Conservation (phyloP, 768 basidiomycete genomes). For the Mycena galopus region DNA sequence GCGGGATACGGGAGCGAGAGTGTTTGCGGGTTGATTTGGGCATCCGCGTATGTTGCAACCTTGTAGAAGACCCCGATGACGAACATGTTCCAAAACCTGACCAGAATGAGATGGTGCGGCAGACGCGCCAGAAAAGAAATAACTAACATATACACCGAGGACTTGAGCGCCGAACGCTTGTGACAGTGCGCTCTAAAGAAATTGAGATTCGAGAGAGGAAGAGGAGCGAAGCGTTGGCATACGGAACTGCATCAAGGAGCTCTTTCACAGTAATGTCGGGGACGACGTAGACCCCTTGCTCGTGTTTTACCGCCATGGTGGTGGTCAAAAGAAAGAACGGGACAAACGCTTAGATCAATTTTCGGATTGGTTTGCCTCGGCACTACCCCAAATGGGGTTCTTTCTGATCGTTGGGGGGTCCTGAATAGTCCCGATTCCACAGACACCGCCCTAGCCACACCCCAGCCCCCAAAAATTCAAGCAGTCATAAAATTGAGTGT, state of each 20-base stretch:
- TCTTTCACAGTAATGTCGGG: slow-evolving; percentile 93
- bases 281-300: slow-evolving; percentile 75
- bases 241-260: slow-evolving; percentile 87
- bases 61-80: slow-evolving; percentile 81
- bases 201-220: not conserved
- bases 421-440: not conserved
- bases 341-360: not conserved
- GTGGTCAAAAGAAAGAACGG: not conserved
- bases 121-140: not conserved
- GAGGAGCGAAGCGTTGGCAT: slow-evolving; percentile 43
- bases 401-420: not conserved
- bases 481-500: not conserved
- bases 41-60: slow-evolving; percentile 72
- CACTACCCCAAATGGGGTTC: not conserved
- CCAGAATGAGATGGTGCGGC: slow-evolving; percentile 11
- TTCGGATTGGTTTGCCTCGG: not conserved
- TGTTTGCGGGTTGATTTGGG: slow-evolving; percentile 67
- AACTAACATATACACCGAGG: slow-evolving; percentile 83
- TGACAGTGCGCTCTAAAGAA: slow-evolving; percentile 82
- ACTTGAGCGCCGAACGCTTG: slow-evolving; percentile 87
- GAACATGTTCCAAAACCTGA: slow-evolving; percentile 79
- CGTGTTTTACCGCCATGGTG: slow-evolving; percentile 37
- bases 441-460: too few species aligned
- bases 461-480: not conserved
- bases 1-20: slow-evolving; percentile 70